Evolutionary conservation across 2,329 filamentous ascomycete genomes (phyloP).

Genomic region (Neonectria punicea): DNA sequence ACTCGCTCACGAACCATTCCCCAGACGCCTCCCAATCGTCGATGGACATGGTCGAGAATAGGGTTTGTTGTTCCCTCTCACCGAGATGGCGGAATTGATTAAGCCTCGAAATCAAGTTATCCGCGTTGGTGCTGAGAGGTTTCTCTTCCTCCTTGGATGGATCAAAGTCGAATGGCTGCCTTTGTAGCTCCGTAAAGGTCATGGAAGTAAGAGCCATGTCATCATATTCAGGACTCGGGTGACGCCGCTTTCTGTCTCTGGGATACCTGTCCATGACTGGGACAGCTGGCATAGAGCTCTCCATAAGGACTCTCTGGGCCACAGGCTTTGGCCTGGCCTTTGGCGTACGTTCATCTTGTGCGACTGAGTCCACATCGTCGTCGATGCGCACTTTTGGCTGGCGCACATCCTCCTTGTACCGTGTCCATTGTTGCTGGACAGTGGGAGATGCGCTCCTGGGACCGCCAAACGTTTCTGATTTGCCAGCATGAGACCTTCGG

Average conservation of each 20-base stretch:
- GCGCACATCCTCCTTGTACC: conserved; percentile 28
- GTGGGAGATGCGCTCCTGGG: conserved; percentile 42
- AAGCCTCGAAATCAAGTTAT: conserved; percentile 60
- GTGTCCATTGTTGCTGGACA: conserved; percentile 33
- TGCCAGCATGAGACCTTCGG: conserved; percentile 39
- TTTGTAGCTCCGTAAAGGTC: conserved; percentile 61
- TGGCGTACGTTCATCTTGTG: conserved; percentile 36
- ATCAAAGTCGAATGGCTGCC: conserved; percentile 67
- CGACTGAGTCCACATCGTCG: conserved; percentile 38
- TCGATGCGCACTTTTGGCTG: conserved; percentile 37
- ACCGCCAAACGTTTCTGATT: conserved; percentile 32
- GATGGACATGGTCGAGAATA: conserved; percentile 65
- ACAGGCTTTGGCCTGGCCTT: conserved; percentile 38
- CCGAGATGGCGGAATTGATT: conserved; percentile 60
- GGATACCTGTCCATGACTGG: conserved; percentile 26
- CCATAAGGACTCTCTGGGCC: conserved; percentile 32
- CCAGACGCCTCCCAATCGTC: conserved; percentile 69
- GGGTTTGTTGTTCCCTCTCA: conserved; percentile 58
- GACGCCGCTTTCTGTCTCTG: conserved; percentile 54
- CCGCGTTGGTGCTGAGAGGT: conserved; percentile 49
- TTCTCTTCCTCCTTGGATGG: conserved; percentile 57
- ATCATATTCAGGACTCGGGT: conserved; percentile 64
- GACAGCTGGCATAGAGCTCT: conserved; percentile 39
- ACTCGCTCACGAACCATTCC: conserved; percentile 69
- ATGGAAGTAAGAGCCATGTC: conserved; percentile 65